Conservation (phyloP, 2,329 filamentous ascomycete genomes). For the Botrytis byssoidea region DNA sequence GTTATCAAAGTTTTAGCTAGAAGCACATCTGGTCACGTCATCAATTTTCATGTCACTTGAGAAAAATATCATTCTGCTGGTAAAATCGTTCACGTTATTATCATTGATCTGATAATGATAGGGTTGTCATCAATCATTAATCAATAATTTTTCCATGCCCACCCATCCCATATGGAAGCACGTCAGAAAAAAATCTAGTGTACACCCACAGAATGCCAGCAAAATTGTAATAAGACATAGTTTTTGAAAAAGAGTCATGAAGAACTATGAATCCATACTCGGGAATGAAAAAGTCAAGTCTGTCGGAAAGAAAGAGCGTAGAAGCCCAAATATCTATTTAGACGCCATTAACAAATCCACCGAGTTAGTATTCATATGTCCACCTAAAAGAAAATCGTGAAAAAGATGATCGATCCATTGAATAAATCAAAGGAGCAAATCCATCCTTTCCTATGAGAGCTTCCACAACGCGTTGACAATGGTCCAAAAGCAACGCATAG, state of each 20-base stretch:
- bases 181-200: slow-evolving; percentile 40
- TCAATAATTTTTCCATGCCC: slow-evolving; percentile 39
- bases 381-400: slow-evolving; percentile 39
- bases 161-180: slow-evolving; percentile 37
- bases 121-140: slow-evolving; percentile 27
- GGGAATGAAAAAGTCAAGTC: slow-evolving; percentile 30
- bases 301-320: slow-evolving; percentile 36
- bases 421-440: slow-evolving; percentile 29
- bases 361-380: slow-evolving; percentile 27
- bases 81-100: slow-evolving; percentile 24
- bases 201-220: slow-evolving; percentile 41
- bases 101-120: slow-evolving; percentile 30
- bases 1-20: not conserved
- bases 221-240: slow-evolving; percentile 42
- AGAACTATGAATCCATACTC: slow-evolving; percentile 36
- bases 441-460: slow-evolving; percentile 26
- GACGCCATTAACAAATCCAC: slow-evolving; percentile 33
- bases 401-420: slow-evolving; percentile 30
- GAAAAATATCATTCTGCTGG: not conserved
- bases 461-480: slow-evolving; percentile 29
- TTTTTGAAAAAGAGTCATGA: slow-evolving; percentile 38
- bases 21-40: not conserved
- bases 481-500: slow-evolving; percentile 35
- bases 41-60: not conserved
- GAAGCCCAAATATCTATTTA: slow-evolving; percentile 29